These are phyloP conservation scores for Chlamydomonas schloesseri DNA, from an alignment of 139 green algal species.

Conservation along the genomic window DNA sequence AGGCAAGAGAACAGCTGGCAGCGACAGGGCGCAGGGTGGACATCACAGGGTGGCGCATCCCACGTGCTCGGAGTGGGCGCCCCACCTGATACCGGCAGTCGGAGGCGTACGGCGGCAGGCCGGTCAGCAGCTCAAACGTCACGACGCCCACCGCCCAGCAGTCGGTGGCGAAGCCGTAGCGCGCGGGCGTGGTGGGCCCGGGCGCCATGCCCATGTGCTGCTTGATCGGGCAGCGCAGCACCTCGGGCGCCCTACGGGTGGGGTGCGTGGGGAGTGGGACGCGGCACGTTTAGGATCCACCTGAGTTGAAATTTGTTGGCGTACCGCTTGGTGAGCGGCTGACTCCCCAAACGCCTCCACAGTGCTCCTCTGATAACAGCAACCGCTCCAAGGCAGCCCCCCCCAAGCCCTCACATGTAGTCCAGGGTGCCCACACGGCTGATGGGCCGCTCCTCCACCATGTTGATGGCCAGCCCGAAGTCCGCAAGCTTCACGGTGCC, in stretches of 20 bases:
- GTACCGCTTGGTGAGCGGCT: too few species aligned
- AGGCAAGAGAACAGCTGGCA: too few species aligned
- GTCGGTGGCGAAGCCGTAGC: conserved; percentile 49
- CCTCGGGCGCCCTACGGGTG: conserved; percentile 50
- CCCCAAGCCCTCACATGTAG: background rate
- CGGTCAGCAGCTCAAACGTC: conserved; percentile 67
- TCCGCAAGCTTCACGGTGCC: conserved; percentile 61
- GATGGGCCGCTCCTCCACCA: conserved; percentile 62
- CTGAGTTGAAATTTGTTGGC: too few species aligned
- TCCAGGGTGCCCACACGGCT: conserved; percentile 61
- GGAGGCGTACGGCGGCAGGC: conserved; percentile 25
- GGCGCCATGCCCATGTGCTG: conserved; percentile 47
- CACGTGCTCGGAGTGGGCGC: too few species aligned
- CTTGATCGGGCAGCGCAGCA: conserved; percentile 70
- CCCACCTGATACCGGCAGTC: conserved; percentile 27
- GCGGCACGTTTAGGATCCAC: too few species aligned
- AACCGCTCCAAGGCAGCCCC: background rate
- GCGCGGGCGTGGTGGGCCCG: background rate
- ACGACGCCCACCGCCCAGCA: conserved; percentile 64
- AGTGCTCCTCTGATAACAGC: too few species aligned
- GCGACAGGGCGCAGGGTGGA: too few species aligned
- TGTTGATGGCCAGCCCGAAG: conserved; percentile 69
- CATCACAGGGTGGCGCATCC: too few species aligned
- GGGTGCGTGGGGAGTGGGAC: background rate
- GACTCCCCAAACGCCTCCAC: too few species aligned